Percentiles rank a stretch among this genome's conserved stretches.
phyloP scores from a whole-genome alignment of 2,329 filamentous ascomycete species.

The Furcasterigmium sp. region DNA sequence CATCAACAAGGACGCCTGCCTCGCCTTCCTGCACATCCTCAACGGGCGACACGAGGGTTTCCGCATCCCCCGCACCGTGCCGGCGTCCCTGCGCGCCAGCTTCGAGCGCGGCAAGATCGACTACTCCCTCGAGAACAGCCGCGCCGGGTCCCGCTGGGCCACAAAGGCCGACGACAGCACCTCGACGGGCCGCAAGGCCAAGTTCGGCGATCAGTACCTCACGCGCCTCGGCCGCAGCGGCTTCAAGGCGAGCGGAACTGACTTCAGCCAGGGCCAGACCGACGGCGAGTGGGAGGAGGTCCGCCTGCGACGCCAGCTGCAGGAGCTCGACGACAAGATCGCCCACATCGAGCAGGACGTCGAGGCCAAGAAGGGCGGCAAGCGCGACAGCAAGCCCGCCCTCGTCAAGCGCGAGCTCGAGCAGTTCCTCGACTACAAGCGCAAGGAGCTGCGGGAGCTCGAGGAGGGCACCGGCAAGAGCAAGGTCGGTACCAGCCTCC shows the following conservation, averaged over 20 bases:
- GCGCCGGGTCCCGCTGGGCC: conserved; percentile 70
- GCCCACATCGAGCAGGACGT: conserved; percentile 72
- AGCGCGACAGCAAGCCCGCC: conserved; percentile 76
- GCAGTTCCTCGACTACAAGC: conserved; percentile 92
- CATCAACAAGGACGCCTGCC: conserved; percentile 90
- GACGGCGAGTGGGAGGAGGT: conserved; percentile 95
- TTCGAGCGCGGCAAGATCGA: conserved; percentile 97
- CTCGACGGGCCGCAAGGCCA: conserved; percentile 82
- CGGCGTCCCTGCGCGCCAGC: conserved; percentile 80
- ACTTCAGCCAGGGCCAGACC: conserved; percentile 74
- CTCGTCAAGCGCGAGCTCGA: conserved; percentile 92
- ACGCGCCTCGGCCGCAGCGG: conserved; percentile 80
- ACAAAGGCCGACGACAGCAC: conserved; percentile 75
- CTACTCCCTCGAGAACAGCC: conserved; percentile 81
- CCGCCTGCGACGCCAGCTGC: conserved; percentile 84
- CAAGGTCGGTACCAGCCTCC: conserved; percentile 66
- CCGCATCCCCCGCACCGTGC: conserved; percentile 87
- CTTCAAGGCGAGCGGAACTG: conserved; percentile 79
- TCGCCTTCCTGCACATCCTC: conserved; percentile 94
- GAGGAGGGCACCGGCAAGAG: conserved; percentile 66
- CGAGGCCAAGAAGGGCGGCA: conserved; percentile 56
- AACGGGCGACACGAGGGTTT: conserved; percentile 94
- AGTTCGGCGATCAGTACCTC: conserved; percentile 96
- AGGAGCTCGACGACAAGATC: conserved; percentile 84
- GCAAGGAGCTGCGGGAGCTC: conserved; percentile 68